Evolutionary conservation across 192 early-diverging fungal genomes (phyloP).

Genomic region (Pilobolus umbonatus): DNA sequence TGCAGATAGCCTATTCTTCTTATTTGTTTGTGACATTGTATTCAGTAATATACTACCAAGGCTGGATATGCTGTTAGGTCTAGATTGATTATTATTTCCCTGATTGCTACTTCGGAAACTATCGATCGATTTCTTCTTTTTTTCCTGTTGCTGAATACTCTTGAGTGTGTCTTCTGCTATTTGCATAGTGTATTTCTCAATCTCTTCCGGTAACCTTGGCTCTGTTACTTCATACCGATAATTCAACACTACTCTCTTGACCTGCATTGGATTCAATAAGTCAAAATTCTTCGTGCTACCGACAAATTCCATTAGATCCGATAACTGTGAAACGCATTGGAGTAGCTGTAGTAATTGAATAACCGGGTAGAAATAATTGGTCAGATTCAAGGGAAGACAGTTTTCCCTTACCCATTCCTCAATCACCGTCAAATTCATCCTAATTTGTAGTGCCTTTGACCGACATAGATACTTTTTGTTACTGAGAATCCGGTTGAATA

Average conservation of each 20-base stretch:
- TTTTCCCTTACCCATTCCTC: conserved; percentile 83
- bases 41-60: conserved; percentile 3
- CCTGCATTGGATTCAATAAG: conserved; percentile 65
- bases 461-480: conserved; percentile 72
- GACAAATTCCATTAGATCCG: conserved; percentile 68
- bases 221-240: conserved; percentile 93
- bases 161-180: conserved; percentile 63
- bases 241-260: conserved; percentile 63
- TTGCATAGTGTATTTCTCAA: conserved; percentile 70
- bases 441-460: conserved; percentile 76
- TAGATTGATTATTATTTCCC: conserved; percentile 16
- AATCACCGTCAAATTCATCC: conserved; percentile 74
- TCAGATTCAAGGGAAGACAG: conserved; percentile 32
- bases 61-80: conserved; percentile 15
- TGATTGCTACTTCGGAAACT: not conserved
- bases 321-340: conserved; percentile 72
- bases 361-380: conserved; percentile 58
- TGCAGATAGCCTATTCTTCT: conserved; percentile 9
- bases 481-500: conserved; percentile 85
- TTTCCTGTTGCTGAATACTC: conserved; percentile 17
- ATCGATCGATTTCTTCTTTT: not conserved
- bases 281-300: conserved; percentile 66
- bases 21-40: not conserved
- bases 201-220: conserved; percentile 58
- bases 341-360: conserved; percentile 80